Evolutionary conservation across 768 basidiomycete genomes (phyloP), one percentile per base, ranked within the genome.

Genomic region (Boletellus emodensis): DNA sequence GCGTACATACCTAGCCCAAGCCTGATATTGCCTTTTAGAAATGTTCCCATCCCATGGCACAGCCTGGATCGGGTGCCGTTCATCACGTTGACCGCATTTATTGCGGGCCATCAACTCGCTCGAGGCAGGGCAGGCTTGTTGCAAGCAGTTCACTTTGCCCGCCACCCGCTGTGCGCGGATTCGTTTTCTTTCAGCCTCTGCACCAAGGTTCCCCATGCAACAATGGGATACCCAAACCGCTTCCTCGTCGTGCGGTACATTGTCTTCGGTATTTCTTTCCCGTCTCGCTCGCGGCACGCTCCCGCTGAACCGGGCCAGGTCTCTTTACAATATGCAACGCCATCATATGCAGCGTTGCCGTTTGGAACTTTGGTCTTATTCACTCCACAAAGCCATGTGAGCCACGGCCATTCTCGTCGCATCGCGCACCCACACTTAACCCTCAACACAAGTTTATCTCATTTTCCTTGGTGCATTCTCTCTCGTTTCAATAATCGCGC

Each of bases 291-390:
- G 28, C 3, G 6, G 24, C 8, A 24, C 39, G 39, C 32, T 26
- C 24, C 24, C 15, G 20, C 60, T 48, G 42, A 56, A 44, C 33
- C 18, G 41, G 3, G 15, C 28, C 53, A 89, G 86, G 70, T 60
- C 53, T 80, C 40, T 83, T 85, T 65, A 74, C 82, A 56, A 63
- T 80, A 54, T 87, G 78, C 66, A 85, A 79, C 71, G 82, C 84
- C 41, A 72, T 85, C 57, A 73, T 81, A 49, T 78, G 81, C 53
- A 82, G 80, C 57, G 74, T 81, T 28, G 81, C 85, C 48, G 81
- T 83, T 17, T 87, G 85, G 86, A 85, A 87, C 66, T 62, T 78
- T 39, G 78, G 79, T 56, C 68, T 85, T 55, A 67, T 75, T 40
- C 65, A 70, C 48, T 51, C 65, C 36, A 49, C 63, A 33, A 62